Percentiles rank a stretch among this genome's conserved stretches.
These are phyloP conservation scores for Pichia sp. DNA, from an alignment of 1,139 yeast species.

Conservation along the genomic window DNA sequence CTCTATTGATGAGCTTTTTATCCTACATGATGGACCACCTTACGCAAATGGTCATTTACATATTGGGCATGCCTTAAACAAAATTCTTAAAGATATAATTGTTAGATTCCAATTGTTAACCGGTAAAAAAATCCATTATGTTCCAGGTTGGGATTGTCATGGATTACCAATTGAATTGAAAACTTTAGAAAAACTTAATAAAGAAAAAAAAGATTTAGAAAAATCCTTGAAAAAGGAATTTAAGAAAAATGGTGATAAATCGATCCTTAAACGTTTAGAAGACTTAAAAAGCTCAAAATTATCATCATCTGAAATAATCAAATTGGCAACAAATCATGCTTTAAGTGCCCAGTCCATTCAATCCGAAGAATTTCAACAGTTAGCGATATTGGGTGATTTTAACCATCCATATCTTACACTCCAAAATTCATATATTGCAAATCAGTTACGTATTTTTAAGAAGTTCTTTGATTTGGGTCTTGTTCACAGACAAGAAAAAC, in stretches of 20 bases:
- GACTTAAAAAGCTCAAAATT: slow-evolving; percentile 20
- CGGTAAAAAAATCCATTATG: slow-evolving; percentile 59
- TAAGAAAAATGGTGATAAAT: slow-evolving; percentile 16
- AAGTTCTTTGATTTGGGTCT: slow-evolving; percentile 60
- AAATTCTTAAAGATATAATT: slow-evolving; percentile 79
- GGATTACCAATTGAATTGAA: slow-evolving; percentile 94
- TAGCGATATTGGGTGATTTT: slow-evolving; percentile 85
- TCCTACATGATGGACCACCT: slow-evolving; percentile 96
- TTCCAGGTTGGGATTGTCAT: slow-evolving; percentile 99
- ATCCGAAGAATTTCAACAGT: slow-evolving; percentile 52
- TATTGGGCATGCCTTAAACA: slow-evolving; percentile 89
- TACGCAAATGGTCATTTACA: slow-evolving; percentile 95
- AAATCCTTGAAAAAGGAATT: slow-evolving; percentile 34
- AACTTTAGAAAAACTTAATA: slow-evolving; percentile 47
- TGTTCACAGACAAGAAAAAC: slow-evolving; percentile 78
- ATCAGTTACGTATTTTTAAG: slow-evolving; percentile 67
- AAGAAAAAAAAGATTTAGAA: slow-evolving; percentile 26
- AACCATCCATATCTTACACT: slow-evolving; percentile 66
- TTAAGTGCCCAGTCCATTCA: slow-evolving; percentile 56
- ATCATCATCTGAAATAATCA: slow-evolving; percentile 51
- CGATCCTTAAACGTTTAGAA: slow-evolving; percentile 12
- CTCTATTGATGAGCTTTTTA: slow-evolving; percentile 38
- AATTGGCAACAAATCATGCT: slow-evolving; percentile 66
- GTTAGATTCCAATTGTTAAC: slow-evolving; percentile 61
- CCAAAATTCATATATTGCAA: slow-evolving; percentile 59